Evolutionary conservation across 78 protist species (phyloP).

Genomic region (Pigoraptor vietnamica): DNA sequence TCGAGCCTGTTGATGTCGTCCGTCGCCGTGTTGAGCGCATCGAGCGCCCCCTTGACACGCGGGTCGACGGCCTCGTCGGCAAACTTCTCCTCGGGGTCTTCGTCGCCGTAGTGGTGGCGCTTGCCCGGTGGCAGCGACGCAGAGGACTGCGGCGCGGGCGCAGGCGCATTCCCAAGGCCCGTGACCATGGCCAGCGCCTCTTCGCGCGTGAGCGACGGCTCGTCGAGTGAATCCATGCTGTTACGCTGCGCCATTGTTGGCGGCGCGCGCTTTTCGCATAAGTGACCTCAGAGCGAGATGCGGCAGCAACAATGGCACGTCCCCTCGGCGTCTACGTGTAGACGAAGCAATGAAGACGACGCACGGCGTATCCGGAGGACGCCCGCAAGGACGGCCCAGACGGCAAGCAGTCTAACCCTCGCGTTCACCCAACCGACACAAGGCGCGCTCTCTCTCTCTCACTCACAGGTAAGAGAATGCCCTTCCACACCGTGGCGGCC

Average conservation of each 20-base stretch:
- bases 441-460: too few relatives aligned
- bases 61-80: neutral
- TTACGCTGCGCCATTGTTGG: neutral
- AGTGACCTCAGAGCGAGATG: too few relatives aligned
- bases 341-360: too few relatives aligned
- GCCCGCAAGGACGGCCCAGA: too few relatives aligned
- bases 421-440: too few relatives aligned
- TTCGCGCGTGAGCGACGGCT: neutral
- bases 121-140: neutral
- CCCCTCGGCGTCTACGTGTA: too few relatives aligned
- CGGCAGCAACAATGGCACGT: too few relatives aligned
- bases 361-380: too few relatives aligned
- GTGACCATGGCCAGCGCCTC: neutral
- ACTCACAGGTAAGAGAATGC: too few relatives aligned
- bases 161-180: neutral
- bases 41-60: neutral
- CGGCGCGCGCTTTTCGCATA: too few relatives aligned
- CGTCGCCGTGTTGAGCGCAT: neutral
- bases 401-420: too few relatives aligned
- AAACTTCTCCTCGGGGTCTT: neutral
- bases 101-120: neutral
- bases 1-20: neutral
- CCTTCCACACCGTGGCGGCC: too few relatives aligned
- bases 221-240: neutral
- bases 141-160: neutral